phyloP scores from a whole-genome alignment of 176 grass and related monocot genomes.

The Lolium rigidum region DNA sequence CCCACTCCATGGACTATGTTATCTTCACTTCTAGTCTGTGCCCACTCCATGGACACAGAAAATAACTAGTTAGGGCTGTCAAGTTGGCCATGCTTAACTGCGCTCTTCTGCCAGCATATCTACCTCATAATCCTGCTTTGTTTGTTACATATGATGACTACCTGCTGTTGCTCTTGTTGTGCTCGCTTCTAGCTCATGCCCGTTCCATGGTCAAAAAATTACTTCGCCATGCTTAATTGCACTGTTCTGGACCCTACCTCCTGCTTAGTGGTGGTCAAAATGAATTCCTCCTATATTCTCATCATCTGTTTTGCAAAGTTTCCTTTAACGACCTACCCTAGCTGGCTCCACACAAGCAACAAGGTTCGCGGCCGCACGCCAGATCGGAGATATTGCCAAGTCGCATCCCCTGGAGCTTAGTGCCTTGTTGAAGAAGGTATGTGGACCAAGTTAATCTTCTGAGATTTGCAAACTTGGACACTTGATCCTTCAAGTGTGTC shows the following conservation, averaged over 20 bases:
- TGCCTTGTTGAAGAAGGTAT: constrained; percentile 86
- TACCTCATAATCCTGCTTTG: background rate
- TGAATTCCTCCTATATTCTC: background rate
- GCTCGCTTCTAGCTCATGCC: background rate
- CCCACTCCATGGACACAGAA: background rate
- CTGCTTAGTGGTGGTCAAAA: background rate
- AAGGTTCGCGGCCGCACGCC: constrained; percentile 83
- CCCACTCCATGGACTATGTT: background rate
- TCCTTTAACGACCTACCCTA: constrained; percentile 71
- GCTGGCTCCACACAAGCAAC: constrained; percentile 95
- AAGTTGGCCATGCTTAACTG: background rate
- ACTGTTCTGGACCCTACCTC: background rate
- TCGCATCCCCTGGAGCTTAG: constrained; percentile 89
- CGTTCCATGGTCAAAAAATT: too few relatives aligned
- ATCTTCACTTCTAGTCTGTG: background rate
- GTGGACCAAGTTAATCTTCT: background rate
- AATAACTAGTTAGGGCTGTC: background rate
- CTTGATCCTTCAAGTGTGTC: background rate
- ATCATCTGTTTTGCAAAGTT: constrained; percentile 30
- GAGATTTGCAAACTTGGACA: background rate
- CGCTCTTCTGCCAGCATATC: too few relatives aligned
- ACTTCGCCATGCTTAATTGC: background rate
- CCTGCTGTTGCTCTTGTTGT: background rate
- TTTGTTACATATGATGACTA: background rate
- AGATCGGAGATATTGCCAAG: constrained; percentile 97